Base-by-base conservation (phyloP, 2,329 filamentous ascomycete species). In the Knufia petricola region DNA sequence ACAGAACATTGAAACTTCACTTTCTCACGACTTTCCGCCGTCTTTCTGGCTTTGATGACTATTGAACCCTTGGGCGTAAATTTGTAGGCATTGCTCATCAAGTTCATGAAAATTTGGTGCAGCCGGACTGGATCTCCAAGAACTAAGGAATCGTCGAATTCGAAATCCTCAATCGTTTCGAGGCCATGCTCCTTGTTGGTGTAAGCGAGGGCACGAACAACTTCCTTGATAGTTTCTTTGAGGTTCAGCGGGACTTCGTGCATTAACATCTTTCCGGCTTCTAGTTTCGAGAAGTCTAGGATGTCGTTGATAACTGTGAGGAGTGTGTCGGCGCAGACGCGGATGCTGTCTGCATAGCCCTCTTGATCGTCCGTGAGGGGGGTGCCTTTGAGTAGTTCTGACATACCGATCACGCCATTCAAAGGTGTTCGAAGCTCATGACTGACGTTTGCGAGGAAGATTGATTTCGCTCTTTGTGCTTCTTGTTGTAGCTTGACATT, bases 121-220 rank as follows among this genome's bases (percentile, higher is more conserved):
- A 94, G 72, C 30, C 87, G 77, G 9, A 87, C 86, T 7, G 87
- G 87, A 59, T 95, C 88, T 12, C 89, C 88, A 59, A 94, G 81
- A 2, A 95, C 86, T 40, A 88, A 63, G 23, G 79, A 66, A 2
- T 73, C 68, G 43, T 79, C 74, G 3, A 81, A 67, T 19, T 81
- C 82, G 49, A 92, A 69, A 57, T 87, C 79, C 51, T 81, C 76
- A 13, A 79, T 72, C 0, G 78, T 82, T 56, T 76, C 67, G 40
- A 82, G 59, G 0, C 76, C 77, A 38, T 76, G 69, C 55, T 82
- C 78, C 1, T 77, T 70, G 52, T 82, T 81, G 0, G 78, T 81
- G 57, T 79, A 82, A 1, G 76, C 75, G 41, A 82, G 65, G 2
- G 79, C 79, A 44, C 79, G 71, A 20, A 82, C 76, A 6, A 82